A percentile compares a stretch with the other conserved stretches of the same genome.
Conservation (phyloP, 768 basidiomycete genomes). For the Lactifluus echinatus region DNA sequence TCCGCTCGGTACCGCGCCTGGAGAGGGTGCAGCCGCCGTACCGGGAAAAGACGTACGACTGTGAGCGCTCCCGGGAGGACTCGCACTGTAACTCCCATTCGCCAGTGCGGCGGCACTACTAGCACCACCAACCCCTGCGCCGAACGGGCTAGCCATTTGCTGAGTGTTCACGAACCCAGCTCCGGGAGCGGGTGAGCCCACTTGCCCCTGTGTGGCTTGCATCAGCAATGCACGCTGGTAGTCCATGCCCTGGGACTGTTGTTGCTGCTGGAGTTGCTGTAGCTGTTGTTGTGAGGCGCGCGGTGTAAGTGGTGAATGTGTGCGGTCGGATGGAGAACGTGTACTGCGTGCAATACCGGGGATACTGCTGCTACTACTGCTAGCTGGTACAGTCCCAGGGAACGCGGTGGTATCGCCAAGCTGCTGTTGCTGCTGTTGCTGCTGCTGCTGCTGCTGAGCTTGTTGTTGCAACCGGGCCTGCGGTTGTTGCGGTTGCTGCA, state of each 20-base stretch:
- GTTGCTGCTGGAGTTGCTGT: constrained; percentile 25
- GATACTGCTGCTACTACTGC: constrained; percentile 30
- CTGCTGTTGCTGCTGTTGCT: constrained; percentile 20
- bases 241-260: constrained; percentile 20
- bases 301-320: constrained; percentile 37
- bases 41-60: constrained; percentile 17
- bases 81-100: constrained; percentile 17
- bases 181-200: constrained; percentile 3
- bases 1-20: constrained; percentile 1
- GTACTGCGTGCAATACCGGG: constrained; percentile 70
- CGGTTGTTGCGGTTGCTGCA: constrained; percentile 30
- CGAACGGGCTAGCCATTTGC: constrained; percentile 12
- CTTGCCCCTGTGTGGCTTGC: constrained; percentile 3
- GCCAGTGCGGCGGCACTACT: background rate
- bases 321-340: constrained; percentile 64
- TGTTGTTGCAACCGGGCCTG: constrained; percentile 33
- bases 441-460: constrained; percentile 14
- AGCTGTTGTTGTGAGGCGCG: constrained; percentile 22
- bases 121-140: constrained; percentile 3
- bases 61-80: constrained; percentile 18
- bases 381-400: constrained; percentile 28
- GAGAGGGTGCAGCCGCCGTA: constrained; percentile 14
- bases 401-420: constrained; percentile 38
- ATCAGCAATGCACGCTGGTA: constrained; percentile 17
- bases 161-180: constrained; percentile 14